Base-by-base conservation (phyloP, 2,329 filamentous ascomycete genomes). In the Furcasterigmium sp. region DNA sequence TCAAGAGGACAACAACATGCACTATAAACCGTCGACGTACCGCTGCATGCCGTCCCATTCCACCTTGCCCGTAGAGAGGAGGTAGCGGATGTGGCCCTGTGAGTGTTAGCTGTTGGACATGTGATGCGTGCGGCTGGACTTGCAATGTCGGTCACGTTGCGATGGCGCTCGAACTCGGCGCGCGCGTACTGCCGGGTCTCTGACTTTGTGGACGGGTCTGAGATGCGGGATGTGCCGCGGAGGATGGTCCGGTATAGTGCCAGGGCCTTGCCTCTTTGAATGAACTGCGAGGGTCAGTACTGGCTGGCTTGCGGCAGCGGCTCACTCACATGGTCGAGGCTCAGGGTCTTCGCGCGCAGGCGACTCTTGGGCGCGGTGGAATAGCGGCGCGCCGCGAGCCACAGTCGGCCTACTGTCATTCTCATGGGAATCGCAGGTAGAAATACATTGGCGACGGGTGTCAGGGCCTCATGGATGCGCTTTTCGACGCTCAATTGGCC, bases 41-140 rank as follows among this genome's bases (percentile, higher is more conserved):
- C 73, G 65, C 61, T 75, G 77, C 73, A 82, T 81, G 42, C 60
- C 69, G 53, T 84, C 76, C 79, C 80, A 84, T 56, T 84, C 75
- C 20, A 78, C 80, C 63, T 80, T 83, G 42, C 80, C 80, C 4
- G 75, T 82, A 9, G 79, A 82, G 45, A 83, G 59, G 29, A 84
- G 69, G 57, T 83, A 84, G 45, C 76, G 70, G 50, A 83, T 78
- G 53, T 84, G 80, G 50, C 64, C 61, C 77, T 80, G 47, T 11
- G 2, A 14, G 4, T n/a, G 15, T 18, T 6, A 25, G 37, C 28
- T 5, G 28, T 5, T 6, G 11, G 28, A 5, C 15, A 14, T 44
- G 37, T 42, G 36, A n/a, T n/a, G n/a, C n/a, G n/a, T n/a, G n/a
- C 13, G 26, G 11, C 10, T 14, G 17, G 13, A 65, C 74, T 37